Evolutionary conservation across 306 rosid genomes (phyloP), one percentile per base, ranked within the genome.

Genomic region (Medicago lupulina): DNA sequence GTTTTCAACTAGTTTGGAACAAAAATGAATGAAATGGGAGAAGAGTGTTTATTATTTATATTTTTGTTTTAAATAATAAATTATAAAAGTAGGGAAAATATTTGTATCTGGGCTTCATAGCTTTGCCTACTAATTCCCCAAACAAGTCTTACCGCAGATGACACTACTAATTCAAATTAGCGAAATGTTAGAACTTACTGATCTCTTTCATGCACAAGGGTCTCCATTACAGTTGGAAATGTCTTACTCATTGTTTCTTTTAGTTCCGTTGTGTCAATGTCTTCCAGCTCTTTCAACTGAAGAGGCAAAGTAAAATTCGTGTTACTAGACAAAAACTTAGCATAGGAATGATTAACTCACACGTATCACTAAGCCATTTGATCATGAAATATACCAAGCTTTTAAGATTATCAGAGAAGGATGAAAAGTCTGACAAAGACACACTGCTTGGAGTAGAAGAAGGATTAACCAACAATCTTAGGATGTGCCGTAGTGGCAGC

Each of bases 401-500:
- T 64, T 87, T 85, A 36, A 90, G 87, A 67, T 81, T 85, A 61
- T 90, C 96, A 9, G 93, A 67, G 67, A 87, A 83, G 39, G 98
- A 95, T 78, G 87, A 80, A 80, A 86, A 92, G 31, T 84, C 86
- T 38, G 97, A 3, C 21, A 2, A 16, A n/a, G 16, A 88, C 38
- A 2, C 5, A 4, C 36, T 12, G n/a, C 4, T 79, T 89, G 92
- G 74, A 89, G 86, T 75, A 92, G 58, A 63, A 92, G 4, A 63
- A 57, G 87, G 76, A 77, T 80, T 5, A 31, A 3, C 86, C n/a
- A 95, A 19, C 79, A 89, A 76, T 82, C 89, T 92, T 70, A 87
- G 82, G 83, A 87, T 92, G 75, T 92, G 92, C 97, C 93, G 86
- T 81, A 88, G 93, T 4, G 97, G 96, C 97, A 95, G 87, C 88